Conservation (phyloP, 257 asterid species). For the Datura wrightii region DNA sequence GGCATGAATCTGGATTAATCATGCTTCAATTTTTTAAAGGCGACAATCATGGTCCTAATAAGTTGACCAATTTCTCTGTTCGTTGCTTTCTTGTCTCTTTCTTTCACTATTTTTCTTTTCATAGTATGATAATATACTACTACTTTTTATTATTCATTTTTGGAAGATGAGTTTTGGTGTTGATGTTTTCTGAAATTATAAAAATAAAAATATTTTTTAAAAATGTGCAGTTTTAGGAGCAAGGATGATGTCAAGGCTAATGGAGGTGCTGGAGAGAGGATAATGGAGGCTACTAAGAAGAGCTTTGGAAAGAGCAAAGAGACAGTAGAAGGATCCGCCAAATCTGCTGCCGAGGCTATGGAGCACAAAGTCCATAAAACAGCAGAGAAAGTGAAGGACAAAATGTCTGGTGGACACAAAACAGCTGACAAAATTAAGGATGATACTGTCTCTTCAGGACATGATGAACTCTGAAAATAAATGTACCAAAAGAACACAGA, state of each 20-base stretch:
- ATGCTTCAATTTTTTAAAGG: too few species aligned
- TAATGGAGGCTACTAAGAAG: slow-evolving; percentile 42
- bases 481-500: background rate
- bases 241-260: slow-evolving; percentile 15
- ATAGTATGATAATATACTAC: background rate
- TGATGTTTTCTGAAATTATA: background rate
- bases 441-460: background rate
- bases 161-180: background rate
- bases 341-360: slow-evolving; percentile 36
- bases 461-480: slow-evolving; percentile 35
- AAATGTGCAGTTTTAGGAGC: slow-evolving; percentile 38
- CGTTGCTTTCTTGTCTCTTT: background rate
- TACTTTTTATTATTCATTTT: background rate
- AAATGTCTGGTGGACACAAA: background rate
- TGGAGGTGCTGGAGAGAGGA: slow-evolving; percentile 32
- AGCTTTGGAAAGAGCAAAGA: slow-evolving; percentile 36
- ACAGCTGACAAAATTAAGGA: slow-evolving; percentile 32
- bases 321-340: slow-evolving; percentile 36
- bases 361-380: slow-evolving; percentile 38
- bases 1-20: background rate
- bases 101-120: background rate
- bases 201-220: background rate
- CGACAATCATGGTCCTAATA: background rate
- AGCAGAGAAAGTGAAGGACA: slow-evolving; percentile 31
- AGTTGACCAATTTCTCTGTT: background rate